These are phyloP conservation scores for Epichloe scottii DNA, from an alignment of 2,329 filamentous ascomycete species.

Conservation along the genomic window DNA sequence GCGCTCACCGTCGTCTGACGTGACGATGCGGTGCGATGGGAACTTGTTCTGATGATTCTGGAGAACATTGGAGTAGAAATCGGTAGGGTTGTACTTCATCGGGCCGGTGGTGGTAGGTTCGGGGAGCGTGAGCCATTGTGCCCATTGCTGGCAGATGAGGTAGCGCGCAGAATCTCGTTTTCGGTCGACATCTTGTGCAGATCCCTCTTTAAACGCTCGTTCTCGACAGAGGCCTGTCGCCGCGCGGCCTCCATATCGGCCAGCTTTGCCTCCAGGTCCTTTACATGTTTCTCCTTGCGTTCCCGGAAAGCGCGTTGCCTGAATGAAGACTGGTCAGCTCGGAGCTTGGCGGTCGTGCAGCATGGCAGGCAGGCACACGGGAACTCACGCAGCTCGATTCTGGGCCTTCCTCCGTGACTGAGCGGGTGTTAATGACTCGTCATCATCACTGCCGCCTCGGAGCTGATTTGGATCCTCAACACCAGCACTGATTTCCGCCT, in stretches of 20 bases:
- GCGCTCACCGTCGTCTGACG: constrained; percentile 52
- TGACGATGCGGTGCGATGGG: constrained; percentile 56
- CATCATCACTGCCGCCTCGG: constrained; percentile 39
- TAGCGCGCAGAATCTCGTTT: constrained; percentile 84
- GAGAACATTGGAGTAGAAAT: constrained; percentile 55
- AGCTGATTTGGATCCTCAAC: constrained; percentile 20
- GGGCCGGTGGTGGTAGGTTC: constrained; percentile 49
- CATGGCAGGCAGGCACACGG: no score
- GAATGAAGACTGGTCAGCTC: background rate
- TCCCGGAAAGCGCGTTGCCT: constrained; percentile 95
- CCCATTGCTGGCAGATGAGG: constrained; percentile 34
- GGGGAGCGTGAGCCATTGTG: constrained; percentile 27
- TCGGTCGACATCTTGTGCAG: constrained; percentile 77
- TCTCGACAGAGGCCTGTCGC: constrained; percentile 62
- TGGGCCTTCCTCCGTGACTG: constrained; percentile 48
- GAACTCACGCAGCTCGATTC: constrained; percentile 47
- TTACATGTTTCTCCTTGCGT: constrained; percentile 87
- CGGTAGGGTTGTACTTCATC: constrained; percentile 57
- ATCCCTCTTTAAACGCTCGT: constrained; percentile 74
- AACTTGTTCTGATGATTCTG: constrained; percentile 49
- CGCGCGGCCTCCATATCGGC: constrained; percentile 63
- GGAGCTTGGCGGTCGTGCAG: background rate
- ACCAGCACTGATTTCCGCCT: constrained; percentile 23
- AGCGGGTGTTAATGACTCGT: constrained; percentile 42
- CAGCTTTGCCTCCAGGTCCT: constrained; percentile 82